Conservation (phyloP, 2,329 filamentous ascomycete species). For the Falciphora oryzae region DNA sequence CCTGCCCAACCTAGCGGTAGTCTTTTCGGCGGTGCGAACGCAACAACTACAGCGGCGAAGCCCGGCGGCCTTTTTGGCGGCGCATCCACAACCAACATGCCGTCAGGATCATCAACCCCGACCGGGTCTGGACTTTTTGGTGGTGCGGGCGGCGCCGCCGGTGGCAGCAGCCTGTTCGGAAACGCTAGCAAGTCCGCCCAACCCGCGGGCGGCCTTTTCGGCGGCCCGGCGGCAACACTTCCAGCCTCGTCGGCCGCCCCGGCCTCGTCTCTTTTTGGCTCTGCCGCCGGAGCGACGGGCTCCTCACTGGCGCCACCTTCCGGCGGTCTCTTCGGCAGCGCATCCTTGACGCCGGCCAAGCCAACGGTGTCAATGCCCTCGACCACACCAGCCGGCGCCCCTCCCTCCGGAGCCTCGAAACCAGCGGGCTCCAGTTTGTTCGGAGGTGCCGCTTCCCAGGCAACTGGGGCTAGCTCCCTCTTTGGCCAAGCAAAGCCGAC, state of each 20-base stretch:
- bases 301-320: constrained; percentile 15
- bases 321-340: constrained; percentile 16
- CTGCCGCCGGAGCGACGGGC: constrained; percentile 4
- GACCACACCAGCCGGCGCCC: constrained; percentile 51
- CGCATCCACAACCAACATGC: constrained; percentile 9
- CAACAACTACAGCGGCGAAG: constrained; percentile 15
- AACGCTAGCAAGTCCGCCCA: constrained; percentile 20
- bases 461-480: not conserved
- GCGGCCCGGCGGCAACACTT: constrained; percentile 16
- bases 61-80: constrained; percentile 12
- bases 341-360: constrained; percentile 38
- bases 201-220: constrained; percentile 26
- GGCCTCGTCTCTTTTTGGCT: constrained; percentile 25
- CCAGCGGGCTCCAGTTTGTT: constrained; percentile 14
- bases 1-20: constrained; percentile 15
- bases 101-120: constrained; percentile 17
- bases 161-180: constrained; percentile 28
- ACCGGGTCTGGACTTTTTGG: constrained; percentile 14
- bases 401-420: constrained; percentile 33
- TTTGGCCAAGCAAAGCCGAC: constrained; percentile 7
- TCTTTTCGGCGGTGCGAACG: constrained; percentile 19
- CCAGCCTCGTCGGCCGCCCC: constrained; percentile 18
- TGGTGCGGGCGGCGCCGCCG: not conserved
- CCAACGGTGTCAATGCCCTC: constrained; percentile 42
- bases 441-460: constrained; percentile 10